Evolutionary conservation across 768 basidiomycete genomes (phyloP).

Genomic region (Tylopilus cervinicoccineus): DNA sequence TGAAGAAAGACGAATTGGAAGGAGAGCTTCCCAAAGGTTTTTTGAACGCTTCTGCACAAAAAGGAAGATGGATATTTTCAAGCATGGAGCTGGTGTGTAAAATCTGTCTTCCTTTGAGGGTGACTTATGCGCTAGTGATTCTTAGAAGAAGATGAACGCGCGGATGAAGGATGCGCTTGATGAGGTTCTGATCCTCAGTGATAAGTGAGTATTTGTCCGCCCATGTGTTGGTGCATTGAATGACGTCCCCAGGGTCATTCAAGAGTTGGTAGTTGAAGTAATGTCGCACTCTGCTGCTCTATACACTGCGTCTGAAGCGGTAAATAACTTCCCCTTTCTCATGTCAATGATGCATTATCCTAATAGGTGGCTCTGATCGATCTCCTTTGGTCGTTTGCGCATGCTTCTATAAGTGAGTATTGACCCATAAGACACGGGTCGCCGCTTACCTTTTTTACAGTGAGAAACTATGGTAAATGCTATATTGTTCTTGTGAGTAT

Average conservation of each 20-base stretch:
- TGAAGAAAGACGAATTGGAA: conserved; percentile 58
- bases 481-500: not conserved
- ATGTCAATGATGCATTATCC: not conserved
- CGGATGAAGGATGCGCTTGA: conserved; percentile 90
- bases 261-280: conserved; percentile 70
- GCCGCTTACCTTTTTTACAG: conserved; percentile 22
- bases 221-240: not conserved
- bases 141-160: conserved; percentile 81
- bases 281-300: conserved; percentile 71
- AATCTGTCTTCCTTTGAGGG: not conserved
- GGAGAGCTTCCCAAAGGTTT: conserved; percentile 63
- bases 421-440: not conserved
- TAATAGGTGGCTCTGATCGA: conserved; percentile 80
- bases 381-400: conserved; percentile 86
- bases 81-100: conserved; percentile 73
- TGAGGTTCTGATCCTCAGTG: conserved; percentile 82
- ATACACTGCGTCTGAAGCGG: conserved; percentile 90
- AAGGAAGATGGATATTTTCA: conserved; percentile 71
- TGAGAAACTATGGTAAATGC: conserved; percentile 46
- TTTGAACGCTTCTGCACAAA: conserved; percentile 61
- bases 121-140: not conserved
- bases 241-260: conserved; percentile 57
- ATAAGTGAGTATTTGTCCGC: conserved; percentile 45
- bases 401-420: conserved; percentile 70
- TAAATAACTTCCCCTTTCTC: conserved; percentile 23